Conservation (phyloP, 2,329 filamentous ascomycete species). For the Cladosporium austrohemisphaericum region DNA sequence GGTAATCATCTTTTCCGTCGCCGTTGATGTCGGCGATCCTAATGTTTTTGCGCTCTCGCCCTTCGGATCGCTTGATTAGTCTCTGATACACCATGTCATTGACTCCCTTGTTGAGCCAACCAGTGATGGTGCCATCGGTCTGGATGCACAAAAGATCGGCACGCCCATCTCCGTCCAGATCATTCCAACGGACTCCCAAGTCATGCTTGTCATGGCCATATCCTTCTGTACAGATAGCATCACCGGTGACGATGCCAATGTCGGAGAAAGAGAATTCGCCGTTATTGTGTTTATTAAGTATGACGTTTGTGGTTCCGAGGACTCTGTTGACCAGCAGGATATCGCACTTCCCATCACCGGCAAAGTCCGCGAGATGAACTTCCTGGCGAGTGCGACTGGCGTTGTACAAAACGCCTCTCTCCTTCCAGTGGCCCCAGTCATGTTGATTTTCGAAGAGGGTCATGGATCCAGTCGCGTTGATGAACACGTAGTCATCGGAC, state of each 20-base stretch:
- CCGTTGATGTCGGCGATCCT: constrained; percentile 19
- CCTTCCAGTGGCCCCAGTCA: constrained; percentile 14
- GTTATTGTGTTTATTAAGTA: not conserved
- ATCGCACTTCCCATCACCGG: constrained; percentile 17
- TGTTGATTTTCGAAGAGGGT: constrained; percentile 15
- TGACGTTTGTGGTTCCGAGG: constrained; percentile 1
- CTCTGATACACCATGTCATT: constrained; percentile 12
- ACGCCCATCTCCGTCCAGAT: constrained; percentile 16
- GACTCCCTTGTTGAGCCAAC: constrained; percentile 15
- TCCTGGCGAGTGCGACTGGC: not conserved
- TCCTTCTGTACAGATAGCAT: constrained; percentile 8
- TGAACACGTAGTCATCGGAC: constrained; percentile 18
- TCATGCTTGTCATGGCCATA: constrained; percentile 16
- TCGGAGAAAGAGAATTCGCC: constrained; percentile 1
- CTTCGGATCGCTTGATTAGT: constrained; percentile 15
- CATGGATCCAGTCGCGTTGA: constrained; percentile 11
- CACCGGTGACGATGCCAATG: constrained; percentile 5
- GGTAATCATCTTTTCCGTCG: constrained; percentile 16
- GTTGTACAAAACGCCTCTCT: constrained; percentile 4
- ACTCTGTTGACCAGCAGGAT: constrained; percentile 12
- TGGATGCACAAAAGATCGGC: constrained; percentile 15
- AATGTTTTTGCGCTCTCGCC: constrained; percentile 15
- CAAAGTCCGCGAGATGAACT: constrained; percentile 16
- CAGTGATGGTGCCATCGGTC: constrained; percentile 6
- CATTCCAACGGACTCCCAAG: constrained; percentile 11